Conservation (phyloP, 1,284 basidiomycete species). For the Fomitopsis palustris region DNA sequence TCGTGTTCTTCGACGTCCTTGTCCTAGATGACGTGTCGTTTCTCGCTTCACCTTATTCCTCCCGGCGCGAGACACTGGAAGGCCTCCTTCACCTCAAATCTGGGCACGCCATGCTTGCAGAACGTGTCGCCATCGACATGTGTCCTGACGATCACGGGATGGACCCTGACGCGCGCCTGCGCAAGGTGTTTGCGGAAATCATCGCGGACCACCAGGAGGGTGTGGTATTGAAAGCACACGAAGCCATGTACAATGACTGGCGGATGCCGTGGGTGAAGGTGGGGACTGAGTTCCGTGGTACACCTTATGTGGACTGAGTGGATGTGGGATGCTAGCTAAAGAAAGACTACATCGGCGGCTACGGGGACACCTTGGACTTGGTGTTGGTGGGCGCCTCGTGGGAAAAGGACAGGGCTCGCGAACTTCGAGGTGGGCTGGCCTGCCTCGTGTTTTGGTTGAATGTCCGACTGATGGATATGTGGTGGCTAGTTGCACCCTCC, state of each 20-base stretch:
- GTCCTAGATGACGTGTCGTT: slow-evolving; percentile 58
- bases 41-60: slow-evolving; percentile 50
- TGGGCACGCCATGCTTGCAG: slow-evolving; percentile 61
- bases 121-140: slow-evolving; percentile 37
- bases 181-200: slow-evolving; percentile 46
- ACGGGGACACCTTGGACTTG: slow-evolving; percentile 79
- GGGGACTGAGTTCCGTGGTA: slow-evolving; percentile 21
- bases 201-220: slow-evolving; percentile 59
- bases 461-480: background rate
- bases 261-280: slow-evolving; percentile 77
- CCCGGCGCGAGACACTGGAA: slow-evolving; percentile 62
- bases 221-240: slow-evolving; percentile 73
- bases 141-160: slow-evolving; percentile 6
- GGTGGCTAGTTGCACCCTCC: slow-evolving; percentile 57
- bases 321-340: slow-evolving; percentile 37
- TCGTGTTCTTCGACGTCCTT: slow-evolving; percentile 85
- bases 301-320: background rate
- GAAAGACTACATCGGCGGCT: slow-evolving; percentile 80
- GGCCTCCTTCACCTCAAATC: slow-evolving; percentile 44
- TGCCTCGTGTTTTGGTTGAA: background rate
- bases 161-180: slow-evolving; percentile 31
- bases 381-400: slow-evolving; percentile 73
- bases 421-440: slow-evolving; percentile 58
- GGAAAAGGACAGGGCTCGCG: slow-evolving; percentile 74
- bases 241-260: slow-evolving; percentile 62